Base-by-base conservation (phyloP, 805 yeast genomes). In the Metschnikowia noctiluminum region DNA sequence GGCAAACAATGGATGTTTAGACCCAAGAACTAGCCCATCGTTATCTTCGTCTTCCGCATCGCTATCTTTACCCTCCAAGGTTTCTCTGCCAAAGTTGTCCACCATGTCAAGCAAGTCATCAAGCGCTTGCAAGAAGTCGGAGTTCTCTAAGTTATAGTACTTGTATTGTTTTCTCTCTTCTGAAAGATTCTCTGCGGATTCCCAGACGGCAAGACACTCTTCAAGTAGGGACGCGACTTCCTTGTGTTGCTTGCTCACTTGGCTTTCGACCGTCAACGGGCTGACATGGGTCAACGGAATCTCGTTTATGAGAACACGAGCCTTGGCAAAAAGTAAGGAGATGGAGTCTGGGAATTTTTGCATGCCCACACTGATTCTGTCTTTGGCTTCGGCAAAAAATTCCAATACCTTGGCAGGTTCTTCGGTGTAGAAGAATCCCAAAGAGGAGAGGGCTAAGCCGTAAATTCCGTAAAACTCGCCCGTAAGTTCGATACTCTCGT, bases 41-140 rank as follows among this genome's bases (percentile, higher is more conserved):
- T 64, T 72, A 26, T 70, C 69, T 7, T 64, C 69, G 7, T 62
- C 70, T 45, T 80, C 85, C 49, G 80, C 87, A 30, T 82, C 68
- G 11, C 83, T 85, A 56, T 82, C 88, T 30, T 73, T 78, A 27
- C 77, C 71, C 42, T 78, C 69, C 38, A 52, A 63, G 16, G 70
- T 67, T 38, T 74, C 77, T 38, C 73, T 70, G 28, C 89, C 91
- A 52, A 86, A 85, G 59, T 81, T 80, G 53, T 79, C 81, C 31
- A 84, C 73, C 51, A 86, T 79, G 48, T 85, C 91, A 31, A 87
- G 65, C 51, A 85, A 67, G 62, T 85, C 92, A 62, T 86, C 87
- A 40, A 84, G 67, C 1, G 80, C 73, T 46, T 79, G 78, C 54
- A 87, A 68, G 31, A 79, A 72, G 48, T 79, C 83, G 49, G 78